Base-by-base conservation (phyloP, 345 rosid genomes). In the Cardiospermum halicacabum region DNA sequence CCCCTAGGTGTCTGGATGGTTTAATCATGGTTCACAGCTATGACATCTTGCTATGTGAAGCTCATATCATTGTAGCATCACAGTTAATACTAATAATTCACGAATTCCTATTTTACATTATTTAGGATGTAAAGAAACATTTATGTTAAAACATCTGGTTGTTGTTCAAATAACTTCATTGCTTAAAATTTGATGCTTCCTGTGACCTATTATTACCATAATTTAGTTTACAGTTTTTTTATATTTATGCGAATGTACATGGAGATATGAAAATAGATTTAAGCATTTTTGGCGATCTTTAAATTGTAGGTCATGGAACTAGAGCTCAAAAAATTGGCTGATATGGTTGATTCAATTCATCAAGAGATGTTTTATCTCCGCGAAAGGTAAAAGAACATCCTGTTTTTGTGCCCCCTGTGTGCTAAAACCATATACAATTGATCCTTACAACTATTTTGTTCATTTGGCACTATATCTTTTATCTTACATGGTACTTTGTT, bases 331-430 rank as follows among this genome's bases (percentile, higher is more conserved):
- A 88, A 77, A 78, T 47, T 91, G 73, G 54, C 75, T 19, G 99
- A 94, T 18, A 89, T 88, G 1, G 87, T 85, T 25, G 55, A 54
- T 42, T 75, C 81, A 42, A 87, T 94, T 74, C 97, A 85, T 12
- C 88, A 87, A 5, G 99, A 94, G 77, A 91, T 94, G 85, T 80
- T 72, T 60, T 82, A 81, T 74, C 88, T 94, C 22, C 95, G 96
- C 0, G 89, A 82, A 70, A 94, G 99, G 99, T 91, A 79, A 70
- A 40, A 39, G 66, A 42, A 34, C 26, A 5, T 59, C 53, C 37
- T 26, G 30, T 58, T 66, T 22, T 21, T n/a, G n/a, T n/a, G n/a
- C n/a, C 48, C 34, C 26, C 16, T 7, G 13, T 15, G 34, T 45
- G 12, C 53, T 43, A 21, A 43, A 45, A 43, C 26, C 5, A 56